Conservation (phyloP, 192 early-diverging fungal species). For the Coemansia sp. region DNA sequence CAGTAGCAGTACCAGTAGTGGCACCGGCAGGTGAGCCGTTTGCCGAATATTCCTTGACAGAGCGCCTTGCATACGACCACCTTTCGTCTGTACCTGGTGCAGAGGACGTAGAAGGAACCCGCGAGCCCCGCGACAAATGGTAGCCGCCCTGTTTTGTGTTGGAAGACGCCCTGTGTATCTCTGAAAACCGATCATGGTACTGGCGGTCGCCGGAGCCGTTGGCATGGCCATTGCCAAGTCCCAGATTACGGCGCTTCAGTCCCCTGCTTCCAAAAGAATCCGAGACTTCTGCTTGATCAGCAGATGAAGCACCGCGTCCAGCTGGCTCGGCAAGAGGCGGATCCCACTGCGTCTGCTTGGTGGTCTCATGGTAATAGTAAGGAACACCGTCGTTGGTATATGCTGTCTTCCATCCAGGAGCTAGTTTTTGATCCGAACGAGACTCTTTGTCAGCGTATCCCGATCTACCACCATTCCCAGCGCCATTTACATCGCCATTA, state of each 20-base stretch:
- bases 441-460: background rate
- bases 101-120: conserved; percentile 11
- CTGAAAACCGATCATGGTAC: background rate
- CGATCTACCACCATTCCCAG: background rate
- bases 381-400: conserved; percentile 30
- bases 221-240: conserved; percentile 7
- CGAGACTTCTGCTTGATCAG: background rate
- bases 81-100: background rate
- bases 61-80: background rate
- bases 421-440: conserved; percentile 15
- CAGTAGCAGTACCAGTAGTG: background rate
- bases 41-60: background rate
- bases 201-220: background rate
- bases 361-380: conserved; percentile 55
- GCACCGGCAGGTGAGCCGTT: conserved; percentile 2
- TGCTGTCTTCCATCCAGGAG: conserved; percentile 49
- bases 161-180: background rate
- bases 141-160: background rate
- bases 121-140: conserved; percentile 6
- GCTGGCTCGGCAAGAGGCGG: conserved; percentile 26
- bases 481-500: background rate
- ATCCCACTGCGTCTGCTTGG: conserved; percentile 53
- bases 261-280: background rate
- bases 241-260: conserved; percentile 8
- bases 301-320: background rate